Evolutionary conservation across 106 monocot species (phyloP).

Genomic region (Narthecium ossifragum): DNA sequence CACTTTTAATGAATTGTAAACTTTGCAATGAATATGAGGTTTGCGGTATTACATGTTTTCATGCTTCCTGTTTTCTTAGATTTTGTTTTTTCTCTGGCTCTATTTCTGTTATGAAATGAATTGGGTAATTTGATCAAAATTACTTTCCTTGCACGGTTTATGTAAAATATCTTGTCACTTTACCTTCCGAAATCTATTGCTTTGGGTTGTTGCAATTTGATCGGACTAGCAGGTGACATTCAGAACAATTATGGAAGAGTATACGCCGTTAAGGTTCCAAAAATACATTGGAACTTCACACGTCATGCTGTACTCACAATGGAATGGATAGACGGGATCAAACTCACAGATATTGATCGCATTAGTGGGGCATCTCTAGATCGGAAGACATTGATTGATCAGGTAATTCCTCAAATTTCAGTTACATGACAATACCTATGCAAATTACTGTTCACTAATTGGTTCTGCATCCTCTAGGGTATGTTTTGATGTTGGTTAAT

Average conservation of each 20-base stretch:
- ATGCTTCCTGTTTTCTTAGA: too few relatives aligned
- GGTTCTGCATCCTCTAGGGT: too few relatives aligned
- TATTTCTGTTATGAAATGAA: too few relatives aligned
- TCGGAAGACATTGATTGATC: constrained; percentile 71
- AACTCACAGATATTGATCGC: constrained; percentile 69
- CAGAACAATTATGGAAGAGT: constrained; percentile 19
- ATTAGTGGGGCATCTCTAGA: constrained; percentile 68
- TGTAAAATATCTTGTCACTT: not conserved
- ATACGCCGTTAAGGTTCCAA: constrained; percentile 71
- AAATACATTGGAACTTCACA: constrained; percentile 92
- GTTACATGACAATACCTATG: too few relatives aligned
- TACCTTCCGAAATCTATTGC: not conserved
- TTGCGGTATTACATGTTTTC: too few relatives aligned
- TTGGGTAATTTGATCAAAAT: too few relatives aligned
- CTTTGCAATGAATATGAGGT: too few relatives aligned
- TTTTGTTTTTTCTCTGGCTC: too few relatives aligned
- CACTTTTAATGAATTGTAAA: too few relatives aligned
- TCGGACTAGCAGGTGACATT: constrained; percentile 25
- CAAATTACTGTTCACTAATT: too few relatives aligned
- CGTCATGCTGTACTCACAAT: constrained; percentile 83
- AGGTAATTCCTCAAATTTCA: constrained; percentile 48
- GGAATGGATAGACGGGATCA: constrained; percentile 99
- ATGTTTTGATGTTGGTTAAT: too few relatives aligned
- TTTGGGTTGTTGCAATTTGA: not conserved
- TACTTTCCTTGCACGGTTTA: too few relatives aligned